A percentile compares a stretch with the other conserved stretches of the same genome.
phyloP scores from a whole-genome alignment of 2,329 filamentous ascomycete species.

The Dissoconium aciculare region DNA sequence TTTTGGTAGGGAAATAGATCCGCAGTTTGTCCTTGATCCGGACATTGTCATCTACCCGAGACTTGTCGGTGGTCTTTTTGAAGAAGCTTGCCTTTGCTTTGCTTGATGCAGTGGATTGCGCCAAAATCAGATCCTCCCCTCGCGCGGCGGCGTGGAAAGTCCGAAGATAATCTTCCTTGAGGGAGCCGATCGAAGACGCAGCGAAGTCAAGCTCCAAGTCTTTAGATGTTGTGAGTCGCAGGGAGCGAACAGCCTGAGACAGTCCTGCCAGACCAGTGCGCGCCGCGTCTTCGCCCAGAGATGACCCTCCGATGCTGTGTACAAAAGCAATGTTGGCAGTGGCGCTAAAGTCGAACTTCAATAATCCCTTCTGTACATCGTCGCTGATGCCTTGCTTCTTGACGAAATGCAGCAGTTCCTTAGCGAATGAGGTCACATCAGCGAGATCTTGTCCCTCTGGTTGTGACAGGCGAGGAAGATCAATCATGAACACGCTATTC shows the following conservation, averaged over 20 bases:
- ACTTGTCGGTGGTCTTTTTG: constrained; percentile 6
- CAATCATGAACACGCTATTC: constrained; percentile 83
- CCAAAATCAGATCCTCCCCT: constrained; percentile 26
- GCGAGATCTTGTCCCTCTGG: constrained; percentile 16
- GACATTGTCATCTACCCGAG: not conserved
- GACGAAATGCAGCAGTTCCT: constrained; percentile 58
- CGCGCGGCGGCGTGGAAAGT: constrained; percentile 44
- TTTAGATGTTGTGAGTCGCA: constrained; percentile 39
- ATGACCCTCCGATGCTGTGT: constrained; percentile 48
- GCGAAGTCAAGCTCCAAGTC: constrained; percentile 45
- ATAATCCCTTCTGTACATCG: constrained; percentile 51
- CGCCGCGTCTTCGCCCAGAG: constrained; percentile 24
- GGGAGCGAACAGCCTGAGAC: constrained; percentile 46
- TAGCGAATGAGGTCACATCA: constrained; percentile 44
- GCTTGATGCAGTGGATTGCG: constrained; percentile 10
- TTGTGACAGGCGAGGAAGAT: constrained; percentile 50
- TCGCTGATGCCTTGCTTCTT: constrained; percentile 49
- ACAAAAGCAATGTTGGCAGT: constrained; percentile 65
- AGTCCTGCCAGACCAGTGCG: constrained; percentile 62
- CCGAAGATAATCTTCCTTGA: constrained; percentile 53
- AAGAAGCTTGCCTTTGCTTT: constrained; percentile 16
- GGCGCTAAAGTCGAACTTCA: constrained; percentile 65
- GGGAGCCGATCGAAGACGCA: constrained; percentile 64
- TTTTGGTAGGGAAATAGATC: constrained; percentile 65
- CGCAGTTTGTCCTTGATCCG: constrained; percentile 35